Evolutionary conservation across 805 yeast genomes (phyloP), one percentile per base, ranked within the genome.

Genomic region (Saccharomycopsis sp.): DNA sequence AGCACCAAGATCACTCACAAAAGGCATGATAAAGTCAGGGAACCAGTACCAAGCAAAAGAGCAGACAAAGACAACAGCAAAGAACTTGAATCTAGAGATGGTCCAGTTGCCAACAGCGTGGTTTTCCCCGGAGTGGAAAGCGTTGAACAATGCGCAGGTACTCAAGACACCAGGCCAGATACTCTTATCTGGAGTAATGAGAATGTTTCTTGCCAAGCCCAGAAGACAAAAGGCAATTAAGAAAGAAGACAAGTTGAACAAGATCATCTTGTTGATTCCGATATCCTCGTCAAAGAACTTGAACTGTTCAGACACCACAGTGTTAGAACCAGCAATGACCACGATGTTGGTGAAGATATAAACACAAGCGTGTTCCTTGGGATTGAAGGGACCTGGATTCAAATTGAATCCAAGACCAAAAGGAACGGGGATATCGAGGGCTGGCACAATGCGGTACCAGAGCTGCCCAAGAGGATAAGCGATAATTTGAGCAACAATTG

Each of bases 141-240:
- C 68, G 56, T 74, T 65, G 63, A 74, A 67, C 51, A 79, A 70
- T 17, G 83, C 77, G 21, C 75, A 56, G 2, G 79, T 67, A 41
- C 79, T 83, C 56, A 83, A 66, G 55, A 71, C 72, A 2, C 74
- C 59, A 4, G 90, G 90, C 89, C 89, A 83, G 41, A 81, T 69
- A 60, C 79, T 74, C 11, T 75, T 64, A 4, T 79, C 70, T 4
- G 86, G 82, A 44, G 72, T 72, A n/a, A 82, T 79, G 48, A 81
- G 66, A 28, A 78, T 64, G 51, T 74, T 69, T 51, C 81, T 66
- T 35, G 73, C 65, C 45, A 81, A 41, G 26, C 89, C 88, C 32
- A 84, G 85, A 43, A 78, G 59, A 20, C 82, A 79, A 51, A 77
- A 77, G 8, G 88, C 88, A 41, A 81, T 65, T 52, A 75, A 65